A percentile compares a stretch with the other conserved stretches of the same genome.
Conservation (phyloP, 371 early-diverging fungal species). For the Mucor circinelloides region DNA sequence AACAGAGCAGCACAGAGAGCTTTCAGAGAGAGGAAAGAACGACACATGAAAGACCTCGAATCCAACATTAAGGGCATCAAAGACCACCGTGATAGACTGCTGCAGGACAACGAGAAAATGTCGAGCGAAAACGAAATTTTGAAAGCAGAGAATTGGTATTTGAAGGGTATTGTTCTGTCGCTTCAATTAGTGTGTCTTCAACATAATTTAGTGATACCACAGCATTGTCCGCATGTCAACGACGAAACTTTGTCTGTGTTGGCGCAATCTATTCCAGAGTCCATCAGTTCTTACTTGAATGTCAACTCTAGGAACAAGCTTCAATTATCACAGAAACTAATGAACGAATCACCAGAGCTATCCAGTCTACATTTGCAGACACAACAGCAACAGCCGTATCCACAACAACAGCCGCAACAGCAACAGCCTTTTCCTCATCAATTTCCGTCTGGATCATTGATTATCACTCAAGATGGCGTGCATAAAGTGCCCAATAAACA, state of each 20-base stretch:
- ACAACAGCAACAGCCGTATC: not conserved
- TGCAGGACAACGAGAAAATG: constrained; percentile 44
- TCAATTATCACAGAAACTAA: constrained; percentile 13
- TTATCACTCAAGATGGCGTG: constrained; percentile 31
- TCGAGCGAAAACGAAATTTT: constrained; percentile 48
- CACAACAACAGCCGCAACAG: not conserved
- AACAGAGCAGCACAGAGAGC: constrained; percentile 83
- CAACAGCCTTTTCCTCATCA: constrained; percentile 1
- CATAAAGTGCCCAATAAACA: constrained; percentile 4
- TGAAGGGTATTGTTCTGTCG: constrained; percentile 49
- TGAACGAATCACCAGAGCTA: constrained; percentile 2
- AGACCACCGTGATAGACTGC: constrained; percentile 49
- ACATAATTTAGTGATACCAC: constrained; percentile 33
- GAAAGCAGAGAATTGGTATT: constrained; percentile 59
- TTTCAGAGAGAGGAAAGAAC: constrained; percentile 79
- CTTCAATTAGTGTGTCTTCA: constrained; percentile 47
- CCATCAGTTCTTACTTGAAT: constrained; percentile 37
- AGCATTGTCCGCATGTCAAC: constrained; percentile 37
- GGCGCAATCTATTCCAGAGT: constrained; percentile 36
- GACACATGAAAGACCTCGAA: constrained; percentile 67
- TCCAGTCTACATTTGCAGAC: not conserved
- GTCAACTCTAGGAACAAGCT: constrained; percentile 36
- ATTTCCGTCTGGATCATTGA: constrained; percentile 20
- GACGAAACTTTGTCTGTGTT: constrained; percentile 29
- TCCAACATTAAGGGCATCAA: constrained; percentile 58